Percentiles rank a stretch among this genome's conserved stretches.
Evolutionary conservation across 176 grass and related monocot species (phyloP).

Genomic region (Metroxylon sagu): DNA sequence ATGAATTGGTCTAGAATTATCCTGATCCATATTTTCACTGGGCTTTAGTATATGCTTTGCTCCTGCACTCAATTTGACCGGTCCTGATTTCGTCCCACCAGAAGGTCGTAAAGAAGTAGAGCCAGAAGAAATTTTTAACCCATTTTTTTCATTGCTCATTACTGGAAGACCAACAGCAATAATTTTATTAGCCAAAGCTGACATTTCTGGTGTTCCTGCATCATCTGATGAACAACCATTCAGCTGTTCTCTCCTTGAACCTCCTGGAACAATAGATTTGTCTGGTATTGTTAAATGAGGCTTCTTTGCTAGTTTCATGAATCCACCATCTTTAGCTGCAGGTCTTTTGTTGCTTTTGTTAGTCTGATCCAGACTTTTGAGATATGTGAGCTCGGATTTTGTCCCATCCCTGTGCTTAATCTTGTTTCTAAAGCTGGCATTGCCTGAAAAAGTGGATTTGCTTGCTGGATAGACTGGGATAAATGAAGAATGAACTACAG

Average conservation of each 20-base stretch:
- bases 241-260: constrained; percentile 23
- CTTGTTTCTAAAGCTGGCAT: constrained; percentile 10
- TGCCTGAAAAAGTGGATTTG: constrained; percentile 20
- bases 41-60: constrained; percentile 41
- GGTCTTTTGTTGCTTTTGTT: constrained; percentile 27
- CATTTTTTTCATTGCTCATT: constrained; percentile 19
- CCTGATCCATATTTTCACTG: constrained; percentile 32
- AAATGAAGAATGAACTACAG: constrained; percentile 21
- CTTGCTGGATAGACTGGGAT: constrained; percentile 17
- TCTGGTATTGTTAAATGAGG: constrained; percentile 30
- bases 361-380: constrained; percentile 12
- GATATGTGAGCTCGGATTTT: constrained; percentile 16
- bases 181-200: constrained; percentile 36
- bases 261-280: constrained; percentile 7
- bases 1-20: constrained; percentile 33
- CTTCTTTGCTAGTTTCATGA: constrained; percentile 40
- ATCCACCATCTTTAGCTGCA: constrained; percentile 30
- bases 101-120: background rate
- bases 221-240: constrained; percentile 36
- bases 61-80: constrained; percentile 37
- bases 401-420: constrained; percentile 27
- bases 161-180: constrained; percentile 12
- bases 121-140: constrained; percentile 6
- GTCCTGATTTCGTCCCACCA: constrained; percentile 21
- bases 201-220: constrained; percentile 32